Evolutionary conservation across 768 basidiomycete genomes (phyloP).

Genomic region (Cystofilobasidium bisporidii): DNA sequence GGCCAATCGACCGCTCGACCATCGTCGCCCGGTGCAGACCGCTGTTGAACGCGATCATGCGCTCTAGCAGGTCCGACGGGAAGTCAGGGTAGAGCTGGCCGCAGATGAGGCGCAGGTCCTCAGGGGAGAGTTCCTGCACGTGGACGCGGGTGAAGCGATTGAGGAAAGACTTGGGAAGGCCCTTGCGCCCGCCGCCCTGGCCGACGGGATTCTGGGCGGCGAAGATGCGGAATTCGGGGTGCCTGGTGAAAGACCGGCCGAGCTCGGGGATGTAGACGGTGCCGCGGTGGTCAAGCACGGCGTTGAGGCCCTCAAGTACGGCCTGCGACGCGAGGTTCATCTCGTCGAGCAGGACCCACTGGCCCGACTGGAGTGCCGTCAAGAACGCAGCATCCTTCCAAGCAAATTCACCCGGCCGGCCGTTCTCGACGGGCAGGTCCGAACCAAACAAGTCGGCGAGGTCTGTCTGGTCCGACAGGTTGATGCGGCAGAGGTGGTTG

Average conservation of each 20-base stretch:
- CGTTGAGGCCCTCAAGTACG: constrained; percentile 91
- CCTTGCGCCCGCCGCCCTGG: constrained; percentile 95
- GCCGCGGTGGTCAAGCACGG: constrained; percentile 89
- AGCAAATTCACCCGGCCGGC: constrained; percentile 78
- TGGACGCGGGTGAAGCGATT: constrained; percentile 99
- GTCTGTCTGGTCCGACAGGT: constrained; percentile 96
- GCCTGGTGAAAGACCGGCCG: constrained; percentile 72
- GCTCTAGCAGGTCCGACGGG: constrained; percentile 48
- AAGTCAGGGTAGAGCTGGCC: constrained; percentile 59
- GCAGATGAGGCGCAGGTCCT: constrained; percentile 71
- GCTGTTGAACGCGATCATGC: constrained; percentile 76
- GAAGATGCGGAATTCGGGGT: constrained; percentile 92
- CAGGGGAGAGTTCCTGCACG: constrained; percentile 66
- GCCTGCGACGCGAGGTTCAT: constrained; percentile 42
- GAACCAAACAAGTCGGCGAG: constrained; percentile 91
- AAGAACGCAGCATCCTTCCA: constrained; percentile 98
- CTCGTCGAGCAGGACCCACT: constrained; percentile 96
- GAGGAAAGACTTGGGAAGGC: constrained; percentile 90
- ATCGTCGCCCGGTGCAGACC: constrained; percentile 59
- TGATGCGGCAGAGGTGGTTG: constrained; percentile 77
- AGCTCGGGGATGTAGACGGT: constrained; percentile 91
- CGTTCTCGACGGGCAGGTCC: constrained; percentile 88
- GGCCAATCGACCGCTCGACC: constrained; percentile 60
- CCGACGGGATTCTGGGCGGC: constrained; percentile 93
- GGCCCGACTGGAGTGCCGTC: constrained; percentile 81